phyloP scores from a whole-genome alignment of 2,329 filamentous ascomycete species.

The Neopestalotiopsis sp. region DNA sequence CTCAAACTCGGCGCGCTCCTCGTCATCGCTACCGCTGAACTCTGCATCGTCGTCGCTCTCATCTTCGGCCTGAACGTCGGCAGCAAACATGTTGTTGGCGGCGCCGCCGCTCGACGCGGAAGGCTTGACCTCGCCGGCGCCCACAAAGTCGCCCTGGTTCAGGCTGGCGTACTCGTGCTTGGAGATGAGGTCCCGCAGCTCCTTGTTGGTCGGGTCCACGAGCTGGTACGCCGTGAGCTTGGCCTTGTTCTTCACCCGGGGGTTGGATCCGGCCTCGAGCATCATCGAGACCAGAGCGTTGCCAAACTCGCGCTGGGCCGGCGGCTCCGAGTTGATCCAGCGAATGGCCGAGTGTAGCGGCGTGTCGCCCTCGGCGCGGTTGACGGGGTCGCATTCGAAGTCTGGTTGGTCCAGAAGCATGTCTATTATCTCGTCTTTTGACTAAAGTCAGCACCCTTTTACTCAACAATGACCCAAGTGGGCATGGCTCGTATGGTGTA shows the following conservation, averaged over 20 bases:
- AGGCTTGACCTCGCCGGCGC: conserved; percentile 33
- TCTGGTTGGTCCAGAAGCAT: conserved; percentile 81
- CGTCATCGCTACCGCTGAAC: conserved; percentile 68
- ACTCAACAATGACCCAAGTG: not conserved
- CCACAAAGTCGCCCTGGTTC: conserved; percentile 63
- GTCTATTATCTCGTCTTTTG: conserved; percentile 81
- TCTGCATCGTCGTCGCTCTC: conserved; percentile 60
- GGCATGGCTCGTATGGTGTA: not conserved
- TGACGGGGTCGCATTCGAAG: conserved; percentile 83
- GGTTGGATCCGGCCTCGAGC: conserved; percentile 74
- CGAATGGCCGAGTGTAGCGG: conserved; percentile 80
- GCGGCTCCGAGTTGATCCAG: conserved; percentile 73
- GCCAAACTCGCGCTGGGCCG: conserved; percentile 68
- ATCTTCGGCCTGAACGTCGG: conserved; percentile 32
- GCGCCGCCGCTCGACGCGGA: conserved; percentile 20
- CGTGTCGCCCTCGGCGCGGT: conserved; percentile 74
- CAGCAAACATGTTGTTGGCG: conserved; percentile 17
- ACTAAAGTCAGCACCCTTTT: not conserved
- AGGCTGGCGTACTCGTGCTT: conserved; percentile 71
- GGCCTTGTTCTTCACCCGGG: conserved; percentile 69
- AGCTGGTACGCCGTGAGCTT: conserved; percentile 75
- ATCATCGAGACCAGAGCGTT: conserved; percentile 76
- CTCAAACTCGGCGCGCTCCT: conserved; percentile 67
- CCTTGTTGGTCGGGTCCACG: conserved; percentile 72
- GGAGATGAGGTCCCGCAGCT: conserved; percentile 66